These are phyloP conservation scores for Boechera retrofracta DNA, from an alignment of 345 rosid species.

Conservation along the genomic window DNA sequence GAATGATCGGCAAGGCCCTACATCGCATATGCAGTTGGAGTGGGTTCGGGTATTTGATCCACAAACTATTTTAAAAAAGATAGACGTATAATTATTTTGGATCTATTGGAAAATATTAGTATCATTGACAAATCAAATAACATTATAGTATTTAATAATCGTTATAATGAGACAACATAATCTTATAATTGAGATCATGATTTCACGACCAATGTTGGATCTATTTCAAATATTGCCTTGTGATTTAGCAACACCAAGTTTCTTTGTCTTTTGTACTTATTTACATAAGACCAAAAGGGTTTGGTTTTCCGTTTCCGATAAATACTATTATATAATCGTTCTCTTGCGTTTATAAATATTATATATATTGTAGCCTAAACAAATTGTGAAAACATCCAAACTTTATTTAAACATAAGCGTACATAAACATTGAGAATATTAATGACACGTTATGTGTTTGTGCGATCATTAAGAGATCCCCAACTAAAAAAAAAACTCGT, in stretches of 20 bases:
- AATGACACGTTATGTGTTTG: slow-evolving; percentile 41
- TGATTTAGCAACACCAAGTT: slow-evolving; percentile 34
- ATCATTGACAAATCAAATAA: slow-evolving; percentile 16
- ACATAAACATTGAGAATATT: slow-evolving; percentile 1
- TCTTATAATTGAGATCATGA: slow-evolving; percentile 35
- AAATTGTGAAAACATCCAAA: slow-evolving; percentile 11
- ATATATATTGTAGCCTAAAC: neutral
- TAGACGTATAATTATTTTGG: neutral
- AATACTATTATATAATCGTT: neutral
- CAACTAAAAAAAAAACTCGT: neutral
- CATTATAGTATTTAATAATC: slow-evolving; percentile 4
- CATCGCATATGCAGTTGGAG: too few species aligned
- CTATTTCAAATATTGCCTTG: slow-evolving; percentile 34
- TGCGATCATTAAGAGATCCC: slow-evolving; percentile 22
- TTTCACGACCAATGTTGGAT: slow-evolving; percentile 47
- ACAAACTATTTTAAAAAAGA: neutral
- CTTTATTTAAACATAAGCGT: neutral
- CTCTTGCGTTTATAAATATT: neutral
- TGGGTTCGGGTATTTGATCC: too few species aligned
- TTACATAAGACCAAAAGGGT: slow-evolving; percentile 17
- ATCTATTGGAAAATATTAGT: neutral
- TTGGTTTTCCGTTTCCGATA: slow-evolving; percentile 7
- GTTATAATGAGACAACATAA: slow-evolving; percentile 31
- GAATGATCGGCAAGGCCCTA: too few species aligned
- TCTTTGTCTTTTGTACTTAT: slow-evolving; percentile 32